Percentiles rank a stretch among this genome's conserved stretches.
Evolutionary conservation across 306 rosid genomes (phyloP).

Genomic region (Fragaria ananassa): DNA sequence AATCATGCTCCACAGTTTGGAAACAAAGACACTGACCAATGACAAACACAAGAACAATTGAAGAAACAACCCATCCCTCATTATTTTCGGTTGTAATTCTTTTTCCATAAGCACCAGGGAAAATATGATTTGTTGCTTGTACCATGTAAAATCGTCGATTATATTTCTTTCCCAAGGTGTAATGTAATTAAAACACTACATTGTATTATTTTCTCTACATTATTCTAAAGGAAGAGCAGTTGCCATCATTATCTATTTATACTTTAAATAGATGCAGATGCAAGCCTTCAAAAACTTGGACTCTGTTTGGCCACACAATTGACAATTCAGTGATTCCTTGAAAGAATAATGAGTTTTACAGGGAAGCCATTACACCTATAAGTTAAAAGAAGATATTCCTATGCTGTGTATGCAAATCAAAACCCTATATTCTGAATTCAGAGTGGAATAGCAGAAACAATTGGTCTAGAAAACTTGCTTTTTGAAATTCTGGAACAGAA

Average conservation of each 20-base stretch:
- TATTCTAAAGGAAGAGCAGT: not conserved
- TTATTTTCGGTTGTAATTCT: not conserved
- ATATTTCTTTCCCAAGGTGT: not conserved
- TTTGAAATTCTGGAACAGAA: slow-evolving; percentile 97
- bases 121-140: not conserved
- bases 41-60: slow-evolving; percentile 3
- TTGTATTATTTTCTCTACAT: not conserved
- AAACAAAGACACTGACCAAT: not conserved
- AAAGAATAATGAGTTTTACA: slow-evolving; percentile 20
- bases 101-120: not conserved
- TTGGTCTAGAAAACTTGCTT: slow-evolving; percentile 68
- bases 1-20: slow-evolving; percentile 19
- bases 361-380: slow-evolving; percentile 30
- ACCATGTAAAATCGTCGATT: not conserved
- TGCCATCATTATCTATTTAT: not conserved
- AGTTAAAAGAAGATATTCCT: slow-evolving; percentile 7
- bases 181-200: slow-evolving; percentile 2
- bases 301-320: not conserved
- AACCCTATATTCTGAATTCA: slow-evolving; percentile 34
- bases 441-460: slow-evolving; percentile 66
- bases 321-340: not conserved
- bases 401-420: slow-evolving; percentile 14
- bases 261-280: not conserved
- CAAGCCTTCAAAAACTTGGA: not conserved
- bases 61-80: slow-evolving; percentile 2